Base-by-base conservation (phyloP, 129 eudicot genomes). In the Arctium lappa region DNA sequence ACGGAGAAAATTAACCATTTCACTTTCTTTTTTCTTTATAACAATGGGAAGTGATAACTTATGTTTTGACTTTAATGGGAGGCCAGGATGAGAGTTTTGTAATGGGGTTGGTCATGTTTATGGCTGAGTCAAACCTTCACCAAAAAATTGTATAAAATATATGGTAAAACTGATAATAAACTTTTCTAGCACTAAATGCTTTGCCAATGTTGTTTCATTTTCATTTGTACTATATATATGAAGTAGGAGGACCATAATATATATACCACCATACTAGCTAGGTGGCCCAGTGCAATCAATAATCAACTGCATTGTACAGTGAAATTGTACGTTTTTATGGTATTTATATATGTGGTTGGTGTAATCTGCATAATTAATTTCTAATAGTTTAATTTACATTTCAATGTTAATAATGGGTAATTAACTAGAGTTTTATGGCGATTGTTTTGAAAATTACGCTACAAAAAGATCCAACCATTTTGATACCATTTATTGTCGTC, bases 131-230 rank as follows among this genome's bases (percentile, higher is more conserved):
- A 76, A 82, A 66, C 30, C 80, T 81, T 81, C 79, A 75, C 22
- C 68, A 39, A 65, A 68, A 46, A 46, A 12, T 79, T 34, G 40
- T 10, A 72, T 48, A 72, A 73, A 82, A 50, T 69, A 9, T 50
- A 76, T 37, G 72, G 81, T 46, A 76, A 48, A 83, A 76, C 32
- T 48, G 81, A 82, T 46, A 69, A 83, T 83, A 77, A 83, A 36
- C 80, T 81, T 74, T 74, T 74, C 18, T 31, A 74, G 82, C 82
- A 83, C 86, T 76, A 68, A 82, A 76, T 76, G 81, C 82, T 46
- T 50, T 83, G 30, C 42, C 36, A 33, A 12, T 83, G 77, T 69
- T 69, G 80, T 82, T 82, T 82, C 75, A 65, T 74, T 74, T 82
- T 81, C 75, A 63, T 74, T 27, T 65, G 75, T 82, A 82, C 75